phyloP scores from a whole-genome alignment of 2,329 filamentous ascomycete genomes.

The Madurella fahalii region DNA sequence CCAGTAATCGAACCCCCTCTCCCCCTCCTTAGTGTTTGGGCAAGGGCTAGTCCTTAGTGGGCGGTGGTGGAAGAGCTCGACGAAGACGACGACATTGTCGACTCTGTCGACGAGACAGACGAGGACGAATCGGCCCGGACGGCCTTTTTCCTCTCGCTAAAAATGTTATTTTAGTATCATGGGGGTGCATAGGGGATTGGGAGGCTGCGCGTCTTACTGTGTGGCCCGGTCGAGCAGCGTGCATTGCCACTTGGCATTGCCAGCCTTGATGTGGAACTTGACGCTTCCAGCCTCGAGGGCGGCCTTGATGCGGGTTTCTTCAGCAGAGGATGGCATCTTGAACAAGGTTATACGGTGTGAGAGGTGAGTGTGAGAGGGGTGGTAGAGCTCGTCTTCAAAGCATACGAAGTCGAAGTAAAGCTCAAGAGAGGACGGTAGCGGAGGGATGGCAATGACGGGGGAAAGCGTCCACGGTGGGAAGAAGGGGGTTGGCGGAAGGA shows the following conservation, averaged over 20 bases:
- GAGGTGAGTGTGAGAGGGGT: neutral
- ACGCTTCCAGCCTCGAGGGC: conserved; percentile 39
- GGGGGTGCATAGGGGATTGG: neutral
- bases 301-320: conserved; percentile 18
- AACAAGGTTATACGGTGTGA: neutral
- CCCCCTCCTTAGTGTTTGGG: neutral
- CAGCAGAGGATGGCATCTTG: conserved; percentile 20
- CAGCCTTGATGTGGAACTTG: conserved; percentile 45
- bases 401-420: neutral
- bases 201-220: conserved; percentile 36
- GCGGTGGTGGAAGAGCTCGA: conserved; percentile 17
- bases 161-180: conserved; percentile 8
- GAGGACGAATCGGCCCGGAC: conserved; percentile 19
- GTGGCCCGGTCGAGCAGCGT: conserved; percentile 41
- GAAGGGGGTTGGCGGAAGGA: neutral
- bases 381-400: neutral
- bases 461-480: neutral
- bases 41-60: conserved; percentile 9
- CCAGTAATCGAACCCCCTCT: neutral
- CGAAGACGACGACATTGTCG: neutral
- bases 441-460: neutral
- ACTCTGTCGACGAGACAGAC: conserved; percentile 12
- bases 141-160: conserved; percentile 25
- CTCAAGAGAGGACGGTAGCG: neutral
- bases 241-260: conserved; percentile 37